A percentile compares a stretch with the other conserved stretches of the same genome.
These are phyloP conservation scores for Cucurbita argyrosperma DNA, from an alignment of 306 rosid genomes.

Conservation along the genomic window DNA sequence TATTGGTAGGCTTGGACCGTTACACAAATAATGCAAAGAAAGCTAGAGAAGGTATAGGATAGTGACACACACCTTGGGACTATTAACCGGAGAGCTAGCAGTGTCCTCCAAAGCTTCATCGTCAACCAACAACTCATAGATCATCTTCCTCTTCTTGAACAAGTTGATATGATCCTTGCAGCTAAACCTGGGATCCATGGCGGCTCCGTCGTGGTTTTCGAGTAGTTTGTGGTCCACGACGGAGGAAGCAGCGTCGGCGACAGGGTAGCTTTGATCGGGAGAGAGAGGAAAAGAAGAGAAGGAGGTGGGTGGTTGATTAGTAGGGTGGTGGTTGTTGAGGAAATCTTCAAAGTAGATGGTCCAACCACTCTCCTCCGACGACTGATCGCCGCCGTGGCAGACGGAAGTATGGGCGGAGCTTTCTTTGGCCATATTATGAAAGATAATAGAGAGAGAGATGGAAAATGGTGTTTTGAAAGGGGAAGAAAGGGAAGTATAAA, in stretches of 20 bases:
- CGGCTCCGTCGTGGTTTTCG: background rate
- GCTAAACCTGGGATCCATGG: conserved; percentile 1
- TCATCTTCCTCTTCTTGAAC: conserved; percentile 37
- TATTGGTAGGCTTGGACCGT: too few species aligned
- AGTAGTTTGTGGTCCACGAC: conserved; percentile 3
- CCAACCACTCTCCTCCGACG: conserved; percentile 76
- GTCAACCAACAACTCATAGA: conserved; percentile 16
- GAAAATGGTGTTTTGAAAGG: background rate
- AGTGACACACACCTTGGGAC: conserved; percentile 27
- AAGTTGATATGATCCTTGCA: conserved; percentile 8
- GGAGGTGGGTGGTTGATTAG: background rate
- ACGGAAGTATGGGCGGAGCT: conserved; percentile 3
- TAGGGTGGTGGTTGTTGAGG: conserved; percentile 5
- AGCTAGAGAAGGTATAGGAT: too few species aligned
- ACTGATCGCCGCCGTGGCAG: conserved; percentile 3
- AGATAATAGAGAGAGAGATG: background rate
- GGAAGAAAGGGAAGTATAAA: background rate
- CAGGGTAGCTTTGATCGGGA: conserved; percentile 10
- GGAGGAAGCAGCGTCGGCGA: conserved; percentile 41
- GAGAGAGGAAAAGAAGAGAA: conserved; percentile 5
- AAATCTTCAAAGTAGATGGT: conserved; percentile 67
- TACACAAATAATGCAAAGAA: too few species aligned
- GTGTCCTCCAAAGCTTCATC: conserved; percentile 84
- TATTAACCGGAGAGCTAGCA: conserved; percentile 66
- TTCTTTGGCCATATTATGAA: background rate